These are phyloP conservation scores for Trichoderma aggressivum DNA, from an alignment of 2,329 filamentous ascomycete genomes.

Conservation along the genomic window DNA sequence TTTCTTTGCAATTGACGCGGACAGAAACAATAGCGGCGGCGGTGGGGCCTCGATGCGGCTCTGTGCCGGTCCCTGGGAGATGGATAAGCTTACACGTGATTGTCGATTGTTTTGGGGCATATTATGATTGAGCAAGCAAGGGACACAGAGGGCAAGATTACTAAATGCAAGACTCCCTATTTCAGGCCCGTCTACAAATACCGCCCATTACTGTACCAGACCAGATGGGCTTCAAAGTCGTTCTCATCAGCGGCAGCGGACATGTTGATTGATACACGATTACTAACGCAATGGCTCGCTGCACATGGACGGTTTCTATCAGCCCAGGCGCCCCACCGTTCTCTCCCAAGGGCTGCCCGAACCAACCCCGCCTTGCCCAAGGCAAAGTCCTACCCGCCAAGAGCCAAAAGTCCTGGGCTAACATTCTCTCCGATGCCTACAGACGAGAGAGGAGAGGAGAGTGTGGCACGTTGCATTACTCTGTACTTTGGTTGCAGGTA, in stretches of 20 bases:
- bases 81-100: background rate
- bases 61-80: background rate
- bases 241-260: background rate
- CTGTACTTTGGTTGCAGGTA: background rate
- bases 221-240: background rate
- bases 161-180: background rate
- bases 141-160: background rate
- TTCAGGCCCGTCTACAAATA: background rate
- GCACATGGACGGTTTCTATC: background rate
- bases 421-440: background rate
- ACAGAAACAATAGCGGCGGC: background rate
- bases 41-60: background rate
- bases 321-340: background rate
- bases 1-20: background rate
- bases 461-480: background rate
- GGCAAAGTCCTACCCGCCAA: conserved; percentile 17
- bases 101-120: background rate
- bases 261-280: background rate
- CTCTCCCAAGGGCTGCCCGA: background rate
- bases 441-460: background rate
- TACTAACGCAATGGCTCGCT: background rate
- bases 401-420: conserved; percentile 17
- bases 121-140: background rate
- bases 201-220: background rate
- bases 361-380: conserved; percentile 11